Conservation (phyloP, 306 rosid species). For the Trifolium repens region DNA sequence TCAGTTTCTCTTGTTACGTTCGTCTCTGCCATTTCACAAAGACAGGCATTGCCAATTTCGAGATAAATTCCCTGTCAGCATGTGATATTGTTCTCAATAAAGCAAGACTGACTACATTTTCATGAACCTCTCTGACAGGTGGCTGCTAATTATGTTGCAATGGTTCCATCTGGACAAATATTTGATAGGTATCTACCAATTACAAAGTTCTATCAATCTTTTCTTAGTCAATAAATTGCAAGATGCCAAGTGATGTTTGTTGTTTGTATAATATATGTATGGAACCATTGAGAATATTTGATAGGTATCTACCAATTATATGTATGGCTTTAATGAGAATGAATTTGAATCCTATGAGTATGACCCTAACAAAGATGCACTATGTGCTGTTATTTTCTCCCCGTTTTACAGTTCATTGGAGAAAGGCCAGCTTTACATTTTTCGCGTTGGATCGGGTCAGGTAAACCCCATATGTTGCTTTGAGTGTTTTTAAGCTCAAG, state of each 20-base stretch:
- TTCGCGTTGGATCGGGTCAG: slow-evolving; percentile 95
- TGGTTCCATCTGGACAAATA: slow-evolving; percentile 96
- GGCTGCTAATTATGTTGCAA: slow-evolving; percentile 95
- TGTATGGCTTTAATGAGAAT: not conserved
- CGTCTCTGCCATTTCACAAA: slow-evolving; percentile 12
- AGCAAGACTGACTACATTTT: slow-evolving; percentile 15
- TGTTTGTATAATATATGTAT: too few species aligned
- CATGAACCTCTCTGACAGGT: slow-evolving; percentile 56
- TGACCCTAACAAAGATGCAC: slow-evolving; percentile 30
- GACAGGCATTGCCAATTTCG: slow-evolving; percentile 1
- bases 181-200: slow-evolving; percentile 74
- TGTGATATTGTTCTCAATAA: not conserved
- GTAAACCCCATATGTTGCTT: slow-evolving; percentile 46
- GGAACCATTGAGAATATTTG: too few species aligned
- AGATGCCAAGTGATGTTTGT: not conserved
- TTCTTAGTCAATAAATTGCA: slow-evolving; percentile 24
- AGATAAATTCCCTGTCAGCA: slow-evolving; percentile 30
- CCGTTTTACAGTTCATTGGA: slow-evolving; percentile 77
- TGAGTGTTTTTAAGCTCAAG: slow-evolving; percentile 11
- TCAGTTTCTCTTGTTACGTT: slow-evolving; percentile 25
- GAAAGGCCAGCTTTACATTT: slow-evolving; percentile 79
- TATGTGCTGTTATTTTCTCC: slow-evolving; percentile 18
- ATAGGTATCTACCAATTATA: not conserved
- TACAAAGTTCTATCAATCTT: slow-evolving; percentile 33
- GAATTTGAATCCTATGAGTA: slow-evolving; percentile 16